These are phyloP conservation scores for Quercus dentata DNA, from an alignment of 306 rosid species.

Conservation along the genomic window DNA sequence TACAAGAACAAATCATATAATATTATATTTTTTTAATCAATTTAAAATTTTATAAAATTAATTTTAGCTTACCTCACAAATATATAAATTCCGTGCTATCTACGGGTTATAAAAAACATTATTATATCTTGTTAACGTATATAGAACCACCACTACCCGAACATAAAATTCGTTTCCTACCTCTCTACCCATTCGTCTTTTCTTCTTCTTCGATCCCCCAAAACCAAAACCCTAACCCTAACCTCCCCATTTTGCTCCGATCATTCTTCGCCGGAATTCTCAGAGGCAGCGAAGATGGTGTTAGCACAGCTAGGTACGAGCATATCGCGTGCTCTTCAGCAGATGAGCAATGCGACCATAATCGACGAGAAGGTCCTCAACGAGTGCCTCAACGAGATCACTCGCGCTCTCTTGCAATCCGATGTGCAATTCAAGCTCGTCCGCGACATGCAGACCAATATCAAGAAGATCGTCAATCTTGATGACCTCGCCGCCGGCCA, in stretches of 20 bases:
- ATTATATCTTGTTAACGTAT: too few species aligned
- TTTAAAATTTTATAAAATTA: too few species aligned
- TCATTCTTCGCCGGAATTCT: too few species aligned
- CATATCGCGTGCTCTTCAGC: conserved; percentile 89
- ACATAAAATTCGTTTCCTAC: too few species aligned
- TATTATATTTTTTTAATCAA: too few species aligned
- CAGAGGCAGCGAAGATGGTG: conserved; percentile 52
- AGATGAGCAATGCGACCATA: conserved; percentile 89
- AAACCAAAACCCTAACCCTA: too few species aligned
- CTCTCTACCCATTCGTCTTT: rapidly evolving
- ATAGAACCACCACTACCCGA: too few species aligned
- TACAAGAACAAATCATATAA: rapidly evolving
- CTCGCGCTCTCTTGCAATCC: conserved; percentile 86
- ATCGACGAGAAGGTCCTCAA: conserved; percentile 84
- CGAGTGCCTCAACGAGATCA: conserved; percentile 83
- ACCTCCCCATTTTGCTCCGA: too few species aligned
- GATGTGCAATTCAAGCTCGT: conserved; percentile 90
- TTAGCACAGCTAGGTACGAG: conserved; percentile 78
- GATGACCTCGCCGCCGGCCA: conserved; percentile 87
- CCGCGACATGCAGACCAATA: conserved; percentile 80
- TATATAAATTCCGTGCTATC: too few species aligned
- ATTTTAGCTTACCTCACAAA: too few species aligned
- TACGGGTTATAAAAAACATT: too few species aligned
- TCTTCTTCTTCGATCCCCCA: too few species aligned
- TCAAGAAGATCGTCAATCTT: conserved; percentile 77